Evolutionary conservation across 768 basidiomycete genomes (phyloP), one percentile per base, ranked within the genome.

Genomic region (Tricholoma sp.): DNA sequence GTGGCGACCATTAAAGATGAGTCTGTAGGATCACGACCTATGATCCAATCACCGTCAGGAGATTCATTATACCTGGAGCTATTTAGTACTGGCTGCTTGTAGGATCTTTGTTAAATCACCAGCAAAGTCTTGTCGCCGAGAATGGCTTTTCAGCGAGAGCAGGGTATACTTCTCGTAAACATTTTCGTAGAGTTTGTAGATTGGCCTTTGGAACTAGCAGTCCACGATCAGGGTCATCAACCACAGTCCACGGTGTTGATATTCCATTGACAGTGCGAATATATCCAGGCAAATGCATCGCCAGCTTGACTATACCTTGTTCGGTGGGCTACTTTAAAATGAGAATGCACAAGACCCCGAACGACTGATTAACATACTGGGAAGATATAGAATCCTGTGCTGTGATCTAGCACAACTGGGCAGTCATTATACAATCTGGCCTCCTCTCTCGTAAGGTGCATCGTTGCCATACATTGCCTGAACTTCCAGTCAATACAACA

Each of bases 41-140:
- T 91, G 42, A 97, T 74, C 91, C 93, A 98, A 69, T 98, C 81
- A 3, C 84, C 86, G 64, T 94, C 89, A 1, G 85, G 79, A 4
- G 93, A 84, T 63, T 97, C 95, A 20, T 87, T 87, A 68, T 98
- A 98, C 92, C 92, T 94, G 15, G 9, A 41, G 29, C 36, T 12
- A 12, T 17, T 57, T 37, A 59, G 39, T 13, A 24, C 42, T 42
- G 41, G 41, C 11, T 6, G 13, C 31, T 12, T 9, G 50, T 49
- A 44, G 12, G 32, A 31, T 37, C 32, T 18, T 12, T 15, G 13
- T 8, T 1, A 37, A 24, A 18, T 67, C 66, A 91, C 95, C 95
- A 98, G 72, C 95, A 98, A 59, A 98, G 69, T 57, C 95, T 74
- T 10, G 94, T 95, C 6, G 74, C 75, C 31, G 71, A 66, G 65